Conservation (phyloP, 495 filamentous ascomycete genomes). For the Paragyromitra xinjiangensis region DNA sequence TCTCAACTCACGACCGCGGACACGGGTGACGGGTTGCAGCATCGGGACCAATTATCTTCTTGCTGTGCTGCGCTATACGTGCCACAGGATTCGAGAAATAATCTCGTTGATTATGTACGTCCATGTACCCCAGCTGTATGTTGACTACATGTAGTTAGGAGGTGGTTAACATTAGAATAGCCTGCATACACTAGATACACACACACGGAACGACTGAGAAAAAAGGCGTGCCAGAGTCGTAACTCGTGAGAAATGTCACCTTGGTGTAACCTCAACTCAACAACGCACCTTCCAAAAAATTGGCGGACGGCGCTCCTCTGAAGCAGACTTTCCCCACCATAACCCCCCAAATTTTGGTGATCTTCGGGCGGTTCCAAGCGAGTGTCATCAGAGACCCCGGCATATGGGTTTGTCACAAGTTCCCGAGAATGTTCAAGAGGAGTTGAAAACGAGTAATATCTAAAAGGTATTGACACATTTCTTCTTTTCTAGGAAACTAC, state of each 20-base stretch:
- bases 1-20: conserved; percentile 54
- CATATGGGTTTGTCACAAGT: conserved; percentile 45
- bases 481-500: conserved; percentile 22
- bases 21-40: conserved; percentile 54
- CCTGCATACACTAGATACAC: conserved; percentile 28
- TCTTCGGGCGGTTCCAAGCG: conserved; percentile 52
- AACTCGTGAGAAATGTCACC: conserved; percentile 10
- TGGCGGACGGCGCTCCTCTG: conserved; percentile 43
- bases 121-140: conserved; percentile 50
- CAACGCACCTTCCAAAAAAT: conserved; percentile 48
- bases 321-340: conserved; percentile 38
- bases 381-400: conserved; percentile 28
- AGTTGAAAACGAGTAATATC: conserved; percentile 32
- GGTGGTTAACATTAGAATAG: conserved; percentile 47
- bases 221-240: conserved; percentile 37
- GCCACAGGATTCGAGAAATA: conserved; percentile 35
- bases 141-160: conserved; percentile 37
- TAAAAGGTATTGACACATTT: conserved; percentile 45
- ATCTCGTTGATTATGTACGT: conserved; percentile 46
- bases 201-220: conserved; percentile 23
- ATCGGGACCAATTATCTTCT: conserved; percentile 51
- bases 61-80: conserved; percentile 19
- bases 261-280: conserved; percentile 48
- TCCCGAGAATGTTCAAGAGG: conserved; percentile 16
- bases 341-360: conserved; percentile 33